Evolutionary conservation across 108 stramenopile genomes (phyloP), one percentile per base, ranked within the genome.

Genomic region (Schizochytrium sp.): DNA sequence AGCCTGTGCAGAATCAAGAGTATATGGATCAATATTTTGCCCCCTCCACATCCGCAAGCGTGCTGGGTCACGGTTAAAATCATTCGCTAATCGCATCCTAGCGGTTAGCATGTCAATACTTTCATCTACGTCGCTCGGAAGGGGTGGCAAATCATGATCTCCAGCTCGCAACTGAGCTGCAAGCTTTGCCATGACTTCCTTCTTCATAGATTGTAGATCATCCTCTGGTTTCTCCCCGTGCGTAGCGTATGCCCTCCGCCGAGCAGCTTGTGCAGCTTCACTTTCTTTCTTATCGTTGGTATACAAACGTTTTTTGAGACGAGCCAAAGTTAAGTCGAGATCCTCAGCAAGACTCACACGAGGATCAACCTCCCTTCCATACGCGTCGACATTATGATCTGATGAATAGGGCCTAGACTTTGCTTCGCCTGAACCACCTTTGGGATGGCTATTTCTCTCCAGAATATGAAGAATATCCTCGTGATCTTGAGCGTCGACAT

Each of bases 181-280:
- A 42, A 83, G 76, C 76, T 83, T 83, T 47, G 76, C 76, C 15
- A 55, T 53, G 5, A 83, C 76, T 10, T 55, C n/a, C 53, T 55
- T 40, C 53, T 83, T 83, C 76, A 83, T 83, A n/a, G 76, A 13
- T 40, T 38, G 40, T 17, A 83, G 47, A n/a, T 83, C 76, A 28
- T 50, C 8, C 5, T 55, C 76, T 1, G 38, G 59, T 17, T 10
- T 72, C 44, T 28, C 28, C 1, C 44, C 42, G 28, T 41, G 19
- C 15, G 13, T 15, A 15, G 40, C 41, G 28, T 72, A 12, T 12
- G 72, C n/a, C 72, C 5, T 72, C 72, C 72, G 57, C 57, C 28
- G 28, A 28, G 28, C 28, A 28, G 28, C 28, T 28, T 17, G 57
- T 69, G 40, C 19, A 28, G 64, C 12, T 7, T 7, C 64, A 44